Conservation (phyloP, 805 yeast species). For the Zygosaccharomyces lentus region DNA sequence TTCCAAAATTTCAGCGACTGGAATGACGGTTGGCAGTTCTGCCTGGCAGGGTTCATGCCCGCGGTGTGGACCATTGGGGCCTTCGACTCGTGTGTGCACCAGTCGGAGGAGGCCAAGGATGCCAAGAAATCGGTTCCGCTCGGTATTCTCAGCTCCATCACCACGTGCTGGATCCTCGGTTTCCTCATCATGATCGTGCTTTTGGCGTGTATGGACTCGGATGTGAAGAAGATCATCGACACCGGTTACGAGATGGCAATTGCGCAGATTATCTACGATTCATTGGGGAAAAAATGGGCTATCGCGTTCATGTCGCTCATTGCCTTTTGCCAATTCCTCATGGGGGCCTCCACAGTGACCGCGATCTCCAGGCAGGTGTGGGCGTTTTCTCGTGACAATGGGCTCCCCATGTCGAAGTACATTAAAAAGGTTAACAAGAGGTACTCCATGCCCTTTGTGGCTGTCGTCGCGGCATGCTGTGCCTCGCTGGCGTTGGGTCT, state of each 20-base stretch:
- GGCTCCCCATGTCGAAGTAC: slow-evolving; percentile 56
- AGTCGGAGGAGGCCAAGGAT: slow-evolving; percentile 65
- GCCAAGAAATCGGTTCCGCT: slow-evolving; percentile 57
- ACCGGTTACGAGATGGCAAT: slow-evolving; percentile 54
- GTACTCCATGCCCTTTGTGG: slow-evolving; percentile 61
- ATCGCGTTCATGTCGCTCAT: slow-evolving; percentile 59
- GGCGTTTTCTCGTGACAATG: slow-evolving; percentile 76
- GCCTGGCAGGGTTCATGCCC: slow-evolving; percentile 54
- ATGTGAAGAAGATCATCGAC: slow-evolving; percentile 40
- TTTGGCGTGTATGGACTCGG: slow-evolving; percentile 49
- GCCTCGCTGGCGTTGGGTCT: slow-evolving; percentile 39
- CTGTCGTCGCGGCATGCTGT: slow-evolving; percentile 44
- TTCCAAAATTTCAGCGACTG: slow-evolving; percentile 50
- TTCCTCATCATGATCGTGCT: slow-evolving; percentile 50
- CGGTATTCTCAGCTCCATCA: slow-evolving; percentile 57
- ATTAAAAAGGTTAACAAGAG: slow-evolving; percentile 54
- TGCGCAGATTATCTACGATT: slow-evolving; percentile 60
- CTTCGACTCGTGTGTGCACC: slow-evolving; percentile 67
- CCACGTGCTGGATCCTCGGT: slow-evolving; percentile 56
- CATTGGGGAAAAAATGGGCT: slow-evolving; percentile 62
- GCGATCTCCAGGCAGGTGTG: slow-evolving; percentile 69
- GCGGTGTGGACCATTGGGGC: slow-evolving; percentile 75
- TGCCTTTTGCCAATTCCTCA: slow-evolving; percentile 57
- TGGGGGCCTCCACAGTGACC: slow-evolving; percentile 59
- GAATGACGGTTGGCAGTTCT: slow-evolving; percentile 55